phyloP scores from a whole-genome alignment of 768 basidiomycete species.

The Leccinum barrowsii region DNA sequence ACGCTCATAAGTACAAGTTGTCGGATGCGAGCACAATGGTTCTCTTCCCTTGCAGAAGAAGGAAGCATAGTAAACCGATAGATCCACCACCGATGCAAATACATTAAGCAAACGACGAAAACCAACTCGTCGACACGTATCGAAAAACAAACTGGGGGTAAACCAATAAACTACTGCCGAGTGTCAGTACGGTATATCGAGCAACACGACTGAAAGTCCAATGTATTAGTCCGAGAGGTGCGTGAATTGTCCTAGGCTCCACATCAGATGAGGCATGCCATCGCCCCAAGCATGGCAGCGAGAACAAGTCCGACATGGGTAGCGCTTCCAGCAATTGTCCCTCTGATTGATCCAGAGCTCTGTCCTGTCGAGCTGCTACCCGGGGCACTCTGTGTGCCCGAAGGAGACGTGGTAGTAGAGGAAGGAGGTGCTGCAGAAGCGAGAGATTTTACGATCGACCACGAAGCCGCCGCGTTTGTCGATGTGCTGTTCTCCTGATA shows the following conservation, averaged over 20 bases:
- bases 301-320: constrained; percentile 16
- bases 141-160: background rate
- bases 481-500: constrained; percentile 45
- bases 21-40: background rate
- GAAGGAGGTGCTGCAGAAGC: constrained; percentile 41
- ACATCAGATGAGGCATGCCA: constrained; percentile 13
- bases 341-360: constrained; percentile 12
- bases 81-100: background rate
- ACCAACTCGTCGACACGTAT: background rate
- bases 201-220: background rate
- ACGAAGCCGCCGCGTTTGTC: constrained; percentile 45
- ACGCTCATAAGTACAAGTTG: background rate
- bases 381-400: constrained; percentile 16
- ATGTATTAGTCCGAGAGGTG: background rate
- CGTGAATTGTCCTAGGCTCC: background rate
- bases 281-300: constrained; percentile 6
- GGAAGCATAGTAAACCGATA: background rate
- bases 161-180: background rate
- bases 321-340: constrained; percentile 8
- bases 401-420: constrained; percentile 16
- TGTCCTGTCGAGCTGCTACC: constrained; percentile 14
- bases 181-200: constrained; percentile 4
- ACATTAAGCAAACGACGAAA: background rate
- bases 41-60: background rate
- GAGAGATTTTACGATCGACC: constrained; percentile 46